Conservation (phyloP, 2,329 filamentous ascomycete species). For the Nectriaceae sp. region DNA sequence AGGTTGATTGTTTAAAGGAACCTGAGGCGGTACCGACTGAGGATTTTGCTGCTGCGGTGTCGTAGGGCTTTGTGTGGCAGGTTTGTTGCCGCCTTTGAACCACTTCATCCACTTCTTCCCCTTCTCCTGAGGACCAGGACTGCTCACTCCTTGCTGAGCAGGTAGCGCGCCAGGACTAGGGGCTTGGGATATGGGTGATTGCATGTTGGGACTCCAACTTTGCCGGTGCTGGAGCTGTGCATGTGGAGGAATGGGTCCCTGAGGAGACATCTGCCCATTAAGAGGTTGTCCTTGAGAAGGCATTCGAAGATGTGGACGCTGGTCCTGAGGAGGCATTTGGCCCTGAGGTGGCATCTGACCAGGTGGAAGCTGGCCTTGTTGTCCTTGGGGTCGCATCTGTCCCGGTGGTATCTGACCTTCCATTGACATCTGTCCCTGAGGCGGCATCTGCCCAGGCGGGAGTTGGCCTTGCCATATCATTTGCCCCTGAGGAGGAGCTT, state of each 20-base stretch:
- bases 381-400: not conserved
- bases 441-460: conserved; percentile 3
- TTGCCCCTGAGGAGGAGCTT: conserved; percentile 3
- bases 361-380: not conserved
- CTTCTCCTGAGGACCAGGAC: conserved; percentile 16
- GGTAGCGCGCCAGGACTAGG: conserved; percentile 21
- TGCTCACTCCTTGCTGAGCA: conserved; percentile 11
- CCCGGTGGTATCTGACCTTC: conserved; percentile 16
- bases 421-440: conserved; percentile 6
- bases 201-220: conserved; percentile 17
- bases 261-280: conserved; percentile 4
- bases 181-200: conserved; percentile 13
- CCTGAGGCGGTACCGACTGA: conserved; percentile 9
- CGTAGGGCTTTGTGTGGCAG: conserved; percentile 20
- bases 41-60: conserved; percentile 1
- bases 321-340: conserved; percentile 8
- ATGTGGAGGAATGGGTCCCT: conserved; percentile 1
- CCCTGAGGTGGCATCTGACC: not conserved
- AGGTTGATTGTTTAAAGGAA: conserved; percentile 6
- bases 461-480: not conserved
- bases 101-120: conserved; percentile 31
- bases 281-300: conserved; percentile 5
- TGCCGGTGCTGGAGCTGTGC: conserved; percentile 12
- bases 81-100: conserved; percentile 25
- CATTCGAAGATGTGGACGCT: conserved; percentile 3